phyloP scores from a whole-genome alignment of 2,329 filamentous ascomycete genomes.

The Thielaviopsis euricoi region DNA sequence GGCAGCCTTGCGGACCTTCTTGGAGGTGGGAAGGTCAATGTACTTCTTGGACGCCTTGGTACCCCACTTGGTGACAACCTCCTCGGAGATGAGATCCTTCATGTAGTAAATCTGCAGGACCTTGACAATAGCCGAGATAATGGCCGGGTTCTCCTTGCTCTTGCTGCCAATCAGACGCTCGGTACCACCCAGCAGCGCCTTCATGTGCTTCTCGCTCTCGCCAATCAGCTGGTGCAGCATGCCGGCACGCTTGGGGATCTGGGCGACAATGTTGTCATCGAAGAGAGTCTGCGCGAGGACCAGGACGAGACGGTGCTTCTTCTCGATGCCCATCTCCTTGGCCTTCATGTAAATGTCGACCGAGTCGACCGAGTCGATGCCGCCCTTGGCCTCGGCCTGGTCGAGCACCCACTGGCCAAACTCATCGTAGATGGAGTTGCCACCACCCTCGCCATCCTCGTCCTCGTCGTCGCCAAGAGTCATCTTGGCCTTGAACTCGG shows the following conservation, averaged over 20 bases:
- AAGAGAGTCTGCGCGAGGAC: conserved; percentile 91
- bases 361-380: conserved; percentile 66
- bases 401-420: conserved; percentile 84
- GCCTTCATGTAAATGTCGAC: conserved; percentile 92
- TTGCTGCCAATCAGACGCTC: conserved; percentile 69
- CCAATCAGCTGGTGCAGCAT: conserved; percentile 87
- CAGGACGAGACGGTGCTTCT: conserved; percentile 82
- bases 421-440: conserved; percentile 68
- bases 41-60: conserved; percentile 97
- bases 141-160: conserved; percentile 61
- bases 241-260: conserved; percentile 66
- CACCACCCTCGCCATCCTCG: conserved; percentile 60
- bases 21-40: conserved; percentile 72
- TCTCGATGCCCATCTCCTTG: conserved; percentile 85
- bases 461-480: conserved; percentile 69
- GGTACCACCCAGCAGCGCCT: conserved; percentile 84
- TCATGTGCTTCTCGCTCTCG: conserved; percentile 75
- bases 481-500: conserved; percentile 84
- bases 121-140: conserved; percentile 61
- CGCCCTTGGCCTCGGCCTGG: conserved; percentile 53
- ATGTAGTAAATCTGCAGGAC: conserved; percentile 85
- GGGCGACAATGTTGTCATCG: conserved; percentile 71
- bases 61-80: conserved; percentile 80
- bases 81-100: conserved; percentile 75
- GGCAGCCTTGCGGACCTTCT: conserved; percentile 89